Percentiles rank a stretch among this genome's conserved stretches.
Evolutionary conservation across 305 asterid genomes (phyloP).

Genomic region (Rubia peregrina): DNA sequence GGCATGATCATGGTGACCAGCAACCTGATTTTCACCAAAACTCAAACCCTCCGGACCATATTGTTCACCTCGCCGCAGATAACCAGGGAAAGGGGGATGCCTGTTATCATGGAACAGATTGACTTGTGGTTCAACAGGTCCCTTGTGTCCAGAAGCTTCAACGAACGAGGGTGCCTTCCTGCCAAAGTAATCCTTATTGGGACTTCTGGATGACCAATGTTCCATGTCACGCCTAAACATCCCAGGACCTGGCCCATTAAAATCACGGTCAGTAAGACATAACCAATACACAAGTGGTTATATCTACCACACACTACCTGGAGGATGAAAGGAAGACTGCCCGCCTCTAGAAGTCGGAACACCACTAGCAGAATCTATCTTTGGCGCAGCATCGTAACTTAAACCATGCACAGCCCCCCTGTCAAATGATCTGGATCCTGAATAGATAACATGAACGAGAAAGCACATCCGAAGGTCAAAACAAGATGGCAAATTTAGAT

Average conservation of each 20-base stretch:
- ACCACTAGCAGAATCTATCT: conserved; percentile 34
- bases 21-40: conserved; percentile 46
- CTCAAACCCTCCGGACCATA: conserved; percentile 49
- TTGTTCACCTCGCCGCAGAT: conserved; percentile 42
- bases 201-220: conserved; percentile 41
- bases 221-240: conserved; percentile 37
- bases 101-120: conserved; percentile 50
- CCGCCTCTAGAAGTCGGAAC: conserved; percentile 44
- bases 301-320: conserved; percentile 28
- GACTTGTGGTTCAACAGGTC: conserved; percentile 41
- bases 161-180: conserved; percentile 47
- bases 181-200: conserved; percentile 49
- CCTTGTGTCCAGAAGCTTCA: conserved; percentile 50
- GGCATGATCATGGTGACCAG: conserved; percentile 39
- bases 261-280: conserved; percentile 25
- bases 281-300: conserved; percentile 19
- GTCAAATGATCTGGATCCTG: conserved; percentile 43
- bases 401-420: conserved; percentile 32
- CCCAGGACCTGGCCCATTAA: conserved; percentile 48
- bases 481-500: neutral
- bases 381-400: conserved; percentile 38
- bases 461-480: neutral
- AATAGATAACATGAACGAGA: conserved; percentile 20
- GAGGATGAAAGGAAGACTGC: conserved; percentile 39
- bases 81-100: conserved; percentile 46